Conservation (phyloP, 208 protist species). For the Leishmania amazonensis region DNA sequence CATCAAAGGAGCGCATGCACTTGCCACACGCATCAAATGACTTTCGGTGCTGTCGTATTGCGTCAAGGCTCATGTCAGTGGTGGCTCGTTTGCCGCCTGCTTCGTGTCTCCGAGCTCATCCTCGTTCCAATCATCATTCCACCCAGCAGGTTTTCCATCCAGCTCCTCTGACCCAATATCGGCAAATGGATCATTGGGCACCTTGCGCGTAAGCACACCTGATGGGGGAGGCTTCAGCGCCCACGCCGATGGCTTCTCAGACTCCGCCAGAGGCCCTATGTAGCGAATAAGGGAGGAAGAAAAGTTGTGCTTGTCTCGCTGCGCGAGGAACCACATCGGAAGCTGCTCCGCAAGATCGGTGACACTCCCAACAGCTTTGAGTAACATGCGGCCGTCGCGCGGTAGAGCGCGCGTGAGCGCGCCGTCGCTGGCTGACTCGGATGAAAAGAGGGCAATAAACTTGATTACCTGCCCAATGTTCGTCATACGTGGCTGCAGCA, state of each 20-base stretch:
- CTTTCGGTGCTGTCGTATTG: not conserved
- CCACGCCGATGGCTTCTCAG: slow-evolving; percentile 1
- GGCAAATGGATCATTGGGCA: slow-evolving; percentile 31
- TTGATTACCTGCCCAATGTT: slow-evolving; percentile 58
- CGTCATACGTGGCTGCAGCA: slow-evolving; percentile 45
- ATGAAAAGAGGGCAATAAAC: slow-evolving; percentile 64
- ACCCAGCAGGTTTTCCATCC: slow-evolving; percentile 10
- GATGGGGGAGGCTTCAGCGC: slow-evolving; percentile 13
- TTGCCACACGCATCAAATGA: not conserved
- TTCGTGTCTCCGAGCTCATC: not conserved
- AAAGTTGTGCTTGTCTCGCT: slow-evolving; percentile 37
- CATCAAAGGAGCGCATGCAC: not conserved
- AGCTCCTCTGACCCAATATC: slow-evolving; percentile 12
- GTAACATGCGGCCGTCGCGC: slow-evolving; percentile 40
- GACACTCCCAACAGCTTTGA: slow-evolving; percentile 55
- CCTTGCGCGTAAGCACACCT: slow-evolving; percentile 29
- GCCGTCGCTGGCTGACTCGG: slow-evolving; percentile 47
- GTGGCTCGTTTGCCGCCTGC: not conserved
- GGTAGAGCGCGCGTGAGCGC: slow-evolving; percentile 48
- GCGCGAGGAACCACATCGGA: slow-evolving; percentile 85
- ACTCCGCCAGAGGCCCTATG: slow-evolving; percentile 45
- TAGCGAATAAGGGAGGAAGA: slow-evolving; percentile 76
- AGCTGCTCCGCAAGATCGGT: slow-evolving; percentile 61
- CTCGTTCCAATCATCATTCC: slow-evolving; percentile 44
- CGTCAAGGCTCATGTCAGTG: not conserved